Evolutionary conservation across 2,329 filamentous ascomycete genomes (phyloP).

Genomic region (Colletotrichum magnum): DNA sequence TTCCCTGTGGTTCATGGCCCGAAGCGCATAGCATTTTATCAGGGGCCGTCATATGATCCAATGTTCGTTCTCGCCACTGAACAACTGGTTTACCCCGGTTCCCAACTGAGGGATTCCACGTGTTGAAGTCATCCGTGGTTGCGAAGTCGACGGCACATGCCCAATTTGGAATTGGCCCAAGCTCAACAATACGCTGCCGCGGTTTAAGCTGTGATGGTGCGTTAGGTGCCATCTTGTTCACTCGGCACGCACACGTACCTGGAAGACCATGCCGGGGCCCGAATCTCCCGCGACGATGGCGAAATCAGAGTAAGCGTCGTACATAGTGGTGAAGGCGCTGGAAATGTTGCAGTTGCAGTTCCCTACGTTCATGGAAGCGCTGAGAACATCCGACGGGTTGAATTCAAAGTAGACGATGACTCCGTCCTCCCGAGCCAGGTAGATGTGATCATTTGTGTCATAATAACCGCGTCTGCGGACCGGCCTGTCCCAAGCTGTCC

Average conservation of each 20-base stretch:
- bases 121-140: constrained; percentile 58
- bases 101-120: constrained; percentile 50
- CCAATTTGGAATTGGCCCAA: constrained; percentile 73
- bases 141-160: constrained; percentile 69
- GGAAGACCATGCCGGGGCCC: constrained; percentile 83
- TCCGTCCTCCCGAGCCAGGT: constrained; percentile 90
- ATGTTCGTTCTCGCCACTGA: constrained; percentile 29
- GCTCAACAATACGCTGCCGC: constrained; percentile 47
- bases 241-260: constrained; percentile 61
- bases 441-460: constrained; percentile 81
- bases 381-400: constrained; percentile 68
- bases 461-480: constrained; percentile 75
- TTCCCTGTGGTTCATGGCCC: constrained; percentile 73
- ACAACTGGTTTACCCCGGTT: constrained; percentile 39
- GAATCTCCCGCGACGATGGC: constrained; percentile 84
- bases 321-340: constrained; percentile 84
- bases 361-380: constrained; percentile 71
- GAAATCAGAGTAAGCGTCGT: constrained; percentile 79
- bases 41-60: constrained; percentile 26
- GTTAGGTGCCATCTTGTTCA: background rate
- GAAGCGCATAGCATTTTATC: constrained; percentile 78
- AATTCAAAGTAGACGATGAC: constrained; percentile 81
- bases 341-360: constrained; percentile 82
- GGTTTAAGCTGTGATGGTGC: constrained; percentile 34
- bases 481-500: constrained; percentile 89